Percentiles rank a stretch among this genome's conserved stretches.
Conservation (phyloP, 441 rosid genomes). For the Cnidoscolus chayamansa region DNA sequence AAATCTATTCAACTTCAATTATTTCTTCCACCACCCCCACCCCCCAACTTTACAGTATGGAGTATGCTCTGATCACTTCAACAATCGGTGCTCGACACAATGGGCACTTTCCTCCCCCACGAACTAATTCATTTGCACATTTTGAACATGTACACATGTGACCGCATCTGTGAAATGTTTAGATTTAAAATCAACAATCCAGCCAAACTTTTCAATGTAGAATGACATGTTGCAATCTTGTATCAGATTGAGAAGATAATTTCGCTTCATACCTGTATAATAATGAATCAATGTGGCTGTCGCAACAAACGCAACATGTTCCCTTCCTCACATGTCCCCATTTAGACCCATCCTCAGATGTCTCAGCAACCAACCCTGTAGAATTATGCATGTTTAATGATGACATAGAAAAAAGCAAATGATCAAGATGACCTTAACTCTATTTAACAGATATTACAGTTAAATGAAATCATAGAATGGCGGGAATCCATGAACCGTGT, state of each 20-base stretch:
- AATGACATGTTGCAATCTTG: background rate
- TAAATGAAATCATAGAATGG: background rate
- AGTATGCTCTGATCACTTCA: slow-evolving; percentile 93
- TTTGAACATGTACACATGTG: slow-evolving; percentile 98
- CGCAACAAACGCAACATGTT: slow-evolving; percentile 92
- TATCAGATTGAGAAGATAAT: background rate
- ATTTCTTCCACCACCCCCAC: slow-evolving; percentile 2
- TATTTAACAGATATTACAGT: background rate
- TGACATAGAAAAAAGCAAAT: slow-evolving; percentile 3
- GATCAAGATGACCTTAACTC: background rate
- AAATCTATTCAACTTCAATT: slow-evolving; percentile 20
- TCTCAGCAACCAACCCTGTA: slow-evolving; percentile 59
- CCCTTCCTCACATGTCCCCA: slow-evolving; percentile 93
- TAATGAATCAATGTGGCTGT: slow-evolving; percentile 86
- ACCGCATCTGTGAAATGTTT: slow-evolving; percentile 65
- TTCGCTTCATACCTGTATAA: slow-evolving; percentile 64
- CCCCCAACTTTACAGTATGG: slow-evolving; percentile 57
- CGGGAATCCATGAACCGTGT: background rate
- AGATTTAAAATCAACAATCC: no score
- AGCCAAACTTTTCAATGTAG: background rate
- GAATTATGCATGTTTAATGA: background rate
- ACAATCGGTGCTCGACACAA: slow-evolving; percentile 91
- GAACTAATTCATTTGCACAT: slow-evolving; percentile 85
- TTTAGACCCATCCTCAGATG: slow-evolving; percentile 80
- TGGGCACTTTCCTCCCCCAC: slow-evolving; percentile 91